phyloP scores from a whole-genome alignment of 352 stramenopile species.

The Pythium aristosporum region DNA sequence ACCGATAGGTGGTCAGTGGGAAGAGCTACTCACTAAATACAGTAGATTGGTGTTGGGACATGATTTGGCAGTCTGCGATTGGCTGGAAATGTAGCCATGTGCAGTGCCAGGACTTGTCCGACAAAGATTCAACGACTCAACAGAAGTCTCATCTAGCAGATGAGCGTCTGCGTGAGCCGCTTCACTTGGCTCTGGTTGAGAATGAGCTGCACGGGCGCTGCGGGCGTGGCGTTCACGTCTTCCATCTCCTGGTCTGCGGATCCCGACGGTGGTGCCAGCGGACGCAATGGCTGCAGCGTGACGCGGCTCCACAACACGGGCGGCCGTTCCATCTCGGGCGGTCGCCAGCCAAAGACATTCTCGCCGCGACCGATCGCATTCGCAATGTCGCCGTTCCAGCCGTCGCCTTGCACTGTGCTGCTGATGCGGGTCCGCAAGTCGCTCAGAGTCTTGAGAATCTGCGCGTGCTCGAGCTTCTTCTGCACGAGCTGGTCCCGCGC shows the following conservation, averaged over 20 bases:
- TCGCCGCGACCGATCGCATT: slow-evolving; percentile 59
- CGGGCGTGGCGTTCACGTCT: slow-evolving; percentile 8
- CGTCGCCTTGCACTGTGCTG: slow-evolving; percentile 40
- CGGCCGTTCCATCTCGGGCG: slow-evolving; percentile 68
- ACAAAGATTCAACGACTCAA: neutral
- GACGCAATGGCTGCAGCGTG: slow-evolving; percentile 32
- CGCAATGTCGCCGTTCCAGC: slow-evolving; percentile 58
- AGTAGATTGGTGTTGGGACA: neutral
- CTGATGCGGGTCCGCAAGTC: slow-evolving; percentile 50
- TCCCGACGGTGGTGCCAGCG: neutral
- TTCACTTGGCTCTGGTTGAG: slow-evolving; percentile 22
- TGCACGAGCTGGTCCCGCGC: slow-evolving; percentile 46
- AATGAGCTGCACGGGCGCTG: slow-evolving; percentile 16
- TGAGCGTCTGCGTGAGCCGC: slow-evolving; percentile 20
- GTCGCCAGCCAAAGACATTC: slow-evolving; percentile 73
- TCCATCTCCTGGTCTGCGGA: slow-evolving; percentile 23
- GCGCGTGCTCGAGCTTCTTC: slow-evolving; percentile 52
- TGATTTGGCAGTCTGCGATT: slow-evolving; percentile 7
- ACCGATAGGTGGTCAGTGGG: neutral
- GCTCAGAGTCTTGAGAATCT: slow-evolving; percentile 36
- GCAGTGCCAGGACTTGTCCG: neutral
- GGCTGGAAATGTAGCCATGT: slow-evolving; percentile 4
- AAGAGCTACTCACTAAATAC: slow-evolving; percentile 3
- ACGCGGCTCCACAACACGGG: slow-evolving; percentile 59
- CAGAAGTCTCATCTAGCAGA: slow-evolving; percentile 4